Evolutionary conservation across 148 eudicot species (phyloP).

Genomic region (Rhododendron molle): DNA sequence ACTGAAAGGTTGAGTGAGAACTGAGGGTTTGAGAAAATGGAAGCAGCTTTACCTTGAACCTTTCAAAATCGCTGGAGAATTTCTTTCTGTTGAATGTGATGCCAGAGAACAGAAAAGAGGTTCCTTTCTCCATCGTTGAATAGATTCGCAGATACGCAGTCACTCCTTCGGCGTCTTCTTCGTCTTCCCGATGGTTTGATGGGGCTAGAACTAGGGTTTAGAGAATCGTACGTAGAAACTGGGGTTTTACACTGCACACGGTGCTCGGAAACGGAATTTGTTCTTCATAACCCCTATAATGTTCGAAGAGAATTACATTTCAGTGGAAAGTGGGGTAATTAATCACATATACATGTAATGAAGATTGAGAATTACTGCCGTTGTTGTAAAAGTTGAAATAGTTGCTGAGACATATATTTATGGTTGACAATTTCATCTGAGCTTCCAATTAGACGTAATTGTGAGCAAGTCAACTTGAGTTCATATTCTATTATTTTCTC

Average conservation of each 20-base stretch:
- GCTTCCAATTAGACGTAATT: neutral
- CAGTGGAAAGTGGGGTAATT: neutral
- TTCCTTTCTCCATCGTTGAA: slow-evolving; percentile 40
- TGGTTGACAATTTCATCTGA: neutral
- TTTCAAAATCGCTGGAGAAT: slow-evolving; percentile 62
- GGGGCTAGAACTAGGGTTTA: neutral
- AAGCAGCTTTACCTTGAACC: slow-evolving; percentile 49
- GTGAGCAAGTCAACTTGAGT: neutral
- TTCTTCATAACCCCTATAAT: too few species aligned
- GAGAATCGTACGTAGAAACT: neutral
- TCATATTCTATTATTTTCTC: too few species aligned
- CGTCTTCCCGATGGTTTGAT: neutral
- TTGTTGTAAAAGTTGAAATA: too few species aligned
- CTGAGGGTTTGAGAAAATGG: neutral
- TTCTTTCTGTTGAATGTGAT: slow-evolving; percentile 59
- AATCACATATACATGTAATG: neutral
- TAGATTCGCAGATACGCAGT: neutral
- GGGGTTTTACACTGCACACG: neutral
- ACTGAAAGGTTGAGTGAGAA: neutral
- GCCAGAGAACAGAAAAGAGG: slow-evolving; percentile 80
- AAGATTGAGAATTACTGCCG: neutral
- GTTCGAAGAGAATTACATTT: neutral
- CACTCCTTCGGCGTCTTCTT: neutral
- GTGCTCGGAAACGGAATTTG: too few species aligned
- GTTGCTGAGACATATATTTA: neutral